These are phyloP conservation scores for Diutina neorugosa DNA, from an alignment of 1,139 yeast species.

Conservation along the genomic window DNA sequence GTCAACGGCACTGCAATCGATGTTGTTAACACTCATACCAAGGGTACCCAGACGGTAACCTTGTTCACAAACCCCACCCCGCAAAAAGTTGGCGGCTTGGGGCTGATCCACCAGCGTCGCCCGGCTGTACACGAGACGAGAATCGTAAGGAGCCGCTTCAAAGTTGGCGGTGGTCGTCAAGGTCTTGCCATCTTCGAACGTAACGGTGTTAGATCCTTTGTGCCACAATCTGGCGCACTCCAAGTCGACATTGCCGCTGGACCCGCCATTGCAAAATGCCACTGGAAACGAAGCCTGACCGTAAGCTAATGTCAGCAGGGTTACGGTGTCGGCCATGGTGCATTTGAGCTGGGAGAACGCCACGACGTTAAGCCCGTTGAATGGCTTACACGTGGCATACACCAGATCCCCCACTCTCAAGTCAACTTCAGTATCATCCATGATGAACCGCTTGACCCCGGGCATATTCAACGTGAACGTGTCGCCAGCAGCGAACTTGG, in stretches of 20 bases:
- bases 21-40: slow-evolving; percentile 10
- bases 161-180: not conserved
- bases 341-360: not conserved
- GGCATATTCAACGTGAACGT: slow-evolving; percentile 21
- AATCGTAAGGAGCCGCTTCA: slow-evolving; percentile 8
- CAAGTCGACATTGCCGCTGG: not conserved
- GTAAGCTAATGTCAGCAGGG: not conserved
- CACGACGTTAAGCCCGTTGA: not conserved
- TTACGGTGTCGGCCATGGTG: not conserved
- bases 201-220: not conserved
- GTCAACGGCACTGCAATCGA: slow-evolving; percentile 15
- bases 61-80: slow-evolving; percentile 10
- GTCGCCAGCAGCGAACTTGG: slow-evolving; percentile 10
- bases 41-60: slow-evolving; percentile 17
- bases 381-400: slow-evolving; percentile 17
- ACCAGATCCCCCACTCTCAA: slow-evolving; percentile 11
- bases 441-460: slow-evolving; percentile 17
- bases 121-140: slow-evolving; percentile 8
- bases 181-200: not conserved
- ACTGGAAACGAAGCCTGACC: not conserved
- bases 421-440: slow-evolving; percentile 8
- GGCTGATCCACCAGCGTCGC: not conserved
- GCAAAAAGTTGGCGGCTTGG: not conserved
- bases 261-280: not conserved
- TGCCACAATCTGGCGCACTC: not conserved